Evolutionary conservation across 2,329 filamentous ascomycete genomes (phyloP).

Genomic region (Alternaria ventricosa): DNA sequence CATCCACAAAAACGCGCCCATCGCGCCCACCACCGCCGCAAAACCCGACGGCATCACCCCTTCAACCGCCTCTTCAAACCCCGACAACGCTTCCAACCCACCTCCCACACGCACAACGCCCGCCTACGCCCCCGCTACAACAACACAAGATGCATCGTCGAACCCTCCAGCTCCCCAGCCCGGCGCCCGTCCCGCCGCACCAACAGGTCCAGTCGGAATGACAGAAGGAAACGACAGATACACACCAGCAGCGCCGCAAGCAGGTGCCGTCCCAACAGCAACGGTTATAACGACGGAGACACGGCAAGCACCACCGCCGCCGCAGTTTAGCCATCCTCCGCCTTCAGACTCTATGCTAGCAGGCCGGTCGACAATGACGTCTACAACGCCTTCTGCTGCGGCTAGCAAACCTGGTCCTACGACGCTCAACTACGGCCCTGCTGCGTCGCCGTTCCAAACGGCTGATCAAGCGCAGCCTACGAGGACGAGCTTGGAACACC

Average conservation of each 20-base stretch:
- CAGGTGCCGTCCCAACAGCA: slow-evolving; percentile 43
- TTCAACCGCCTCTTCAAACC: slow-evolving; percentile 42
- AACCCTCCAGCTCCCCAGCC: slow-evolving; percentile 47
- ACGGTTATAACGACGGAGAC: slow-evolving; percentile 43
- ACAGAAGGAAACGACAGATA: slow-evolving; percentile 8
- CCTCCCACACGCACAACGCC: slow-evolving; percentile 46
- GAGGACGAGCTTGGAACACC: slow-evolving; percentile 47
- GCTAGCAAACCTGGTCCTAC: slow-evolving; percentile 43
- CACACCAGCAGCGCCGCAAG: slow-evolving; percentile 44
- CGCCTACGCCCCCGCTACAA: slow-evolving; percentile 35
- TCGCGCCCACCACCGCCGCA: slow-evolving; percentile 47
- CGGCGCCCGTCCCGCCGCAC: slow-evolving; percentile 46
- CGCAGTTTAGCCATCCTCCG: slow-evolving; percentile 50
- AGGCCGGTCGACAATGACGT: slow-evolving; percentile 47
- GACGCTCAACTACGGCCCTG: slow-evolving; percentile 48
- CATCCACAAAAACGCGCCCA: slow-evolving; percentile 56
- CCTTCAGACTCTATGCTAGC: slow-evolving; percentile 47
- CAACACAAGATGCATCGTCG: slow-evolving; percentile 32
- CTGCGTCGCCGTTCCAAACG: slow-evolving; percentile 33
- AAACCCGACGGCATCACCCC: slow-evolving; percentile 48
- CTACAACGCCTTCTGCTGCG: too few species aligned
- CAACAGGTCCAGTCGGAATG: slow-evolving; percentile 21
- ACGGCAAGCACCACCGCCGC: slow-evolving; percentile 35
- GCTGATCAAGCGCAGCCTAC: slow-evolving; percentile 19
- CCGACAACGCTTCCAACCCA: slow-evolving; percentile 25